A percentile compares a stretch with the other conserved stretches of the same genome.
Conservation (phyloP, 257 asterid species). For the Anisodus acutangulus region DNA sequence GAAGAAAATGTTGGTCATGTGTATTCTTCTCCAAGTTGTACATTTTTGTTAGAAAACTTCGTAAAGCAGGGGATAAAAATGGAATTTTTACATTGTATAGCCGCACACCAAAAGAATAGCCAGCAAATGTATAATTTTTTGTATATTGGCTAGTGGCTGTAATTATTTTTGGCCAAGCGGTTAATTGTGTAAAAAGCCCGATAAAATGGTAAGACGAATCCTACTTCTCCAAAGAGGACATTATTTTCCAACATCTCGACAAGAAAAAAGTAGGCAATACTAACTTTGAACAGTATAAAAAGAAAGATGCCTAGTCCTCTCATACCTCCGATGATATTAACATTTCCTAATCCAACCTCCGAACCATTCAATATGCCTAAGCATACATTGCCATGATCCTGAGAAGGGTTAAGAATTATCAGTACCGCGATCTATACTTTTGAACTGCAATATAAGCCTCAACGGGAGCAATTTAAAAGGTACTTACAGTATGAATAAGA, state of each 20-base stretch:
- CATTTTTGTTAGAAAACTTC: not conserved
- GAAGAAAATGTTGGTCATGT: not conserved
- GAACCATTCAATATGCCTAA: constrained; percentile 85
- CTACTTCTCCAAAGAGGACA: not conserved
- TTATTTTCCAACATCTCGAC: not conserved
- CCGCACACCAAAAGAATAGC: no score
- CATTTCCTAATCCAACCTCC: constrained; percentile 63
- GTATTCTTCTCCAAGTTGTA: not conserved
- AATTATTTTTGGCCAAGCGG: no score
- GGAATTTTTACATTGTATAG: no score
- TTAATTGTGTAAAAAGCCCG: no score
- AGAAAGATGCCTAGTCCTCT: not conserved
- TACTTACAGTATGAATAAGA: constrained; percentile 73
- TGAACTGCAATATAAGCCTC: not conserved
- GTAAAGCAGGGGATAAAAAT: not conserved
- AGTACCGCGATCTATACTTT: not conserved
- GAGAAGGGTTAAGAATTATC: constrained; percentile 35
- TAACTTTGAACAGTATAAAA: not conserved
- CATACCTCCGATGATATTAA: constrained; percentile 83
- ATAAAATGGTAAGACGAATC: not conserved
- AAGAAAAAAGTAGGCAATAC: not conserved
- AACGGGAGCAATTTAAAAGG: not conserved
- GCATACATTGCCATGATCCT: constrained; percentile 82
- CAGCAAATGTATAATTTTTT: no score
- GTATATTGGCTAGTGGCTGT: no score